phyloP scores from a whole-genome alignment of 2,329 filamentous ascomycete species.

The Seiridium cupressi region DNA sequence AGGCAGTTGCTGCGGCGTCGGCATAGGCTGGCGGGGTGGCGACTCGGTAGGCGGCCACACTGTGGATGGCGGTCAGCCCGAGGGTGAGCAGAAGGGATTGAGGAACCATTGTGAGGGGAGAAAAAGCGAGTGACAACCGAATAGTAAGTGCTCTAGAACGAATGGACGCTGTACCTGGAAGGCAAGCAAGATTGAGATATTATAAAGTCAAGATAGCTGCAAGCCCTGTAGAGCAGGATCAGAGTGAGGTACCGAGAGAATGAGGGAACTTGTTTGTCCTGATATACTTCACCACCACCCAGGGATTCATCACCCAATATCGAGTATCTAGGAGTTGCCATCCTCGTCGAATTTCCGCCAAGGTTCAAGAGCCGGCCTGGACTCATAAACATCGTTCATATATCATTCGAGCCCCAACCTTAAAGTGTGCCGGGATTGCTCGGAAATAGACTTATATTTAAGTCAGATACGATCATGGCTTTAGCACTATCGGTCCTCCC shows the following conservation, averaged over 20 bases:
- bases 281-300: neutral
- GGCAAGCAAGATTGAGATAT: neutral
- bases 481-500: neutral
- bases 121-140: neutral
- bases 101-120: neutral
- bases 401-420: neutral
- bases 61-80: neutral
- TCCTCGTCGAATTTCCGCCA: neutral
- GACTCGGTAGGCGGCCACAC: neutral
- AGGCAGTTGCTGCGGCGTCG: neutral
- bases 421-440: neutral
- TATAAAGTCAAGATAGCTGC: neutral
- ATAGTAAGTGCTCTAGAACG: neutral
- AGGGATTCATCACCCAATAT: too few relatives aligned
- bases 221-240: neutral
- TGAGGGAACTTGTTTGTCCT: neutral
- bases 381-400: neutral
- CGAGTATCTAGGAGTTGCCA: too few relatives aligned
- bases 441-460: neutral
- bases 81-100: conserved; percentile 1
- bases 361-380: neutral
- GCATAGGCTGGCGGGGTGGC: neutral
- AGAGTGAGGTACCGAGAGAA: neutral
- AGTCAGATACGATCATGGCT: neutral
- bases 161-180: neutral